Evolutionary conservation across 2,329 filamentous ascomycete genomes (phyloP).

Genomic region (Nigrospora sphaerica): DNA sequence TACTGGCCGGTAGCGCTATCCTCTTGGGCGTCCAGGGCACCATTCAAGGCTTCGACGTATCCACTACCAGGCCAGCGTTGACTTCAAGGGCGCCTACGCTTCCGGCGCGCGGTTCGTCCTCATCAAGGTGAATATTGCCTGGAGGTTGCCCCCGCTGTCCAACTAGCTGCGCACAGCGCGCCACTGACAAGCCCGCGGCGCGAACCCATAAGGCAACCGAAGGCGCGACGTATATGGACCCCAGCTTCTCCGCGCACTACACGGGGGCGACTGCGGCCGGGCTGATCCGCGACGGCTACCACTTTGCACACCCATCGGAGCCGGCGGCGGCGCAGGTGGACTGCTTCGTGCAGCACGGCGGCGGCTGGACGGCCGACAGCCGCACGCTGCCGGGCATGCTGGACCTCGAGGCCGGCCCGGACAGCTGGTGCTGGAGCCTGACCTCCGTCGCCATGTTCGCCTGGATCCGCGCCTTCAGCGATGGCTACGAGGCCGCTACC

Average conservation of each 20-base stretch:
- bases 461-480: constrained; percentile 47
- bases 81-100: constrained; percentile 28
- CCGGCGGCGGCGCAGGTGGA: constrained; percentile 39
- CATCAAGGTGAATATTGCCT: constrained; percentile 27
- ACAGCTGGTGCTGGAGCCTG: constrained; percentile 37
- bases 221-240: constrained; percentile 37
- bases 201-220: constrained; percentile 36
- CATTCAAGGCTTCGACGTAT: constrained; percentile 35
- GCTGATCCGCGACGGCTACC: constrained; percentile 48
- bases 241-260: constrained; percentile 42
- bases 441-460: constrained; percentile 36
- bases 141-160: neutral
- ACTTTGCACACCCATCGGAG: constrained; percentile 43
- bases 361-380: constrained; percentile 46
- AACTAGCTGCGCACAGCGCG: no score
- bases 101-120: constrained; percentile 35
- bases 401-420: constrained; percentile 39
- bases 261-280: constrained; percentile 39
- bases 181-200: no score
- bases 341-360: constrained; percentile 45
- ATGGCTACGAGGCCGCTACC: constrained; percentile 38
- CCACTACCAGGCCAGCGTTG: constrained; percentile 29
- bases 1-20: neutral
- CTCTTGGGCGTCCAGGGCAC: constrained; percentile 16
- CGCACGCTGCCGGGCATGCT: constrained; percentile 51